Base-by-base conservation (phyloP, 2,329 filamentous ascomycete species). In the Paraconiothyrium sp. region DNA sequence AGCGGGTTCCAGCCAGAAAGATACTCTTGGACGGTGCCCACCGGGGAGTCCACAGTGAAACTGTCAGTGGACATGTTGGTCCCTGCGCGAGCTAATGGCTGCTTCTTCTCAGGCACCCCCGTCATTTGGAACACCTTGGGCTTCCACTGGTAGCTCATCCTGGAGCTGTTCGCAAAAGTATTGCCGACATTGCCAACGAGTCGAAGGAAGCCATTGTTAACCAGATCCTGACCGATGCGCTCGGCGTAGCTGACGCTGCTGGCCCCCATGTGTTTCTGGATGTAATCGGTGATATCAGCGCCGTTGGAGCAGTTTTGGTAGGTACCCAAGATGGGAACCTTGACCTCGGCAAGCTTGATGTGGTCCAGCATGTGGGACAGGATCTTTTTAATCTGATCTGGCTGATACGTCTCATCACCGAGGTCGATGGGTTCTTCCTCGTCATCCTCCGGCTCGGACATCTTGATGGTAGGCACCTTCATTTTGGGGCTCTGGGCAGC, bases 61-160 rank as follows among this genome's bases (percentile, higher is more conserved):
- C 77, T 80, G 52, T 82, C 79, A 37, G 54, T 75, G 57, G 24
- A 88, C 54, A 88, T 84, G 39, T 89, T 81, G 3, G 93, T 95
- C 62, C 93, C 91, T 7, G 92, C 91, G 62, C 94, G 88, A 67
- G 87, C 85, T 54, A 94, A 76, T 1, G 88, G 78, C 61, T 86
- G 84, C 83, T 94, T 96, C 85, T 93, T 97, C 78, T 97, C 94
- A 0, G 92, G 93, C 57, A 97, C 84, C 24, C 94, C 94, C 30
- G 93, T 90, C 59, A 95, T 78, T 75, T 96, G 90, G 82, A 98
- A 99, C 5, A 92, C 90, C 81, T 93, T 96, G 8, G 94, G 88
- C 58, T 93, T 90, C 95, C 95, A 99, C 79, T 99, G 95, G 78
- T 99, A 99, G 77, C 92, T 94, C 89, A 98, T 91, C 80, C 91